Evolutionary conservation across 345 rosid species (phyloP), one percentile per base, ranked within the genome.

Genomic region (Syzygium grande): DNA sequence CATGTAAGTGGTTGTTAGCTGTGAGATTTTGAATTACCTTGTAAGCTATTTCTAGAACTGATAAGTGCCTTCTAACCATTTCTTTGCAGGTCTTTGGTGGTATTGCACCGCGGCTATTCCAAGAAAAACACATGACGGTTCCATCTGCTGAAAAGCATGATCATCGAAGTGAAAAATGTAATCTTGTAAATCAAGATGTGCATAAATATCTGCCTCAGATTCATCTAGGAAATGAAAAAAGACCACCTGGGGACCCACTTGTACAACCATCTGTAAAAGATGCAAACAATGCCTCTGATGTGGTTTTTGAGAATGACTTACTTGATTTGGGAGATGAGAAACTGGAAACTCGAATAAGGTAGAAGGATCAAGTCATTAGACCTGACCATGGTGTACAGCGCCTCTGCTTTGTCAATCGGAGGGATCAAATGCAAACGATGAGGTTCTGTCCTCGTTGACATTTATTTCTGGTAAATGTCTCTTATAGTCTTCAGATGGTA

Each of bases 381-480:
- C 93, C 94, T 84, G 97, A 95, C 86, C 95, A 92, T 61, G 90
- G 91, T 87, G 93, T 91, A 12, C 91, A 95, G 95, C 87, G 94
- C 87, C 95, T 63, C 46, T 56, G 58, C 93, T 95, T 89, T 93
- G 91, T 52, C 93, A 90, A 88, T 92, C 93, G 29, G 94, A 94
- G 88, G 96, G 94, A 87, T 90, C 93, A 41, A 91, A 84, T 93
- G 94, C 92, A 53, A 93, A 93, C n/a, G 96, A 94, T 80, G 95
- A 93, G 88, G 89, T 93, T 41, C 86, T 93, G 80, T 91, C 88
- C 41, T 91, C 89, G 78, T 19, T 7, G 23, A 86, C 90, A 53
- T 87, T 91, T 87, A 89, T 87, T n/a, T 88, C 90, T 84, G 85
- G 87, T 46, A 88, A 84, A 85, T 79, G 91, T 89, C 87, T 73